Conservation (phyloP, 345 rosid species). For the Stellera chamaejasme region DNA sequence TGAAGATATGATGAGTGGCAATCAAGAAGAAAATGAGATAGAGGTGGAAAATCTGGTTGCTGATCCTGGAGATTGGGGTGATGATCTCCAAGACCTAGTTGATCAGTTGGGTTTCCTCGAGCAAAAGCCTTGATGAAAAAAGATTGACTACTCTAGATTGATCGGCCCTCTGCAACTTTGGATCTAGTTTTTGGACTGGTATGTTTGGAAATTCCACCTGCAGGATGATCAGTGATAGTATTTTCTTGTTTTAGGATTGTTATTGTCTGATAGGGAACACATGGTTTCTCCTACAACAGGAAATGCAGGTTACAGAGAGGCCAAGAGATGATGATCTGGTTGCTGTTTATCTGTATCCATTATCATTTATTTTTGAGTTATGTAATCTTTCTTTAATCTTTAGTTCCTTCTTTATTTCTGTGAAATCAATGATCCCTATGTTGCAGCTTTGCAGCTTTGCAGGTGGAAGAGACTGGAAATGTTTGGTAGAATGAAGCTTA, state of each 20-base stretch:
- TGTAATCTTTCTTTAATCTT: background rate
- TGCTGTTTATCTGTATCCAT: conserved; percentile 23
- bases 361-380: conserved; percentile 4
- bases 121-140: conserved; percentile 29
- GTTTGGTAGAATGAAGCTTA: too few relatives aligned
- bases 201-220: conserved; percentile 1
- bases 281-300: conserved; percentile 23
- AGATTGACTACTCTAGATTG: background rate
- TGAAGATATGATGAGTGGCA: conserved; percentile 28
- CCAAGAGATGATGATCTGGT: conserved; percentile 16
- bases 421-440: background rate
- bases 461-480: conserved; percentile 15
- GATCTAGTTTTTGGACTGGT: conserved; percentile 21
- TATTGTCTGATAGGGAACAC: conserved; percentile 4
- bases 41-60: conserved; percentile 48
- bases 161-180: conserved; percentile 23
- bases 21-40: conserved; percentile 31
- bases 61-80: conserved; percentile 44
- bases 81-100: conserved; percentile 46
- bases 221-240: too few relatives aligned
- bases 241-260: conserved; percentile 10
- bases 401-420: background rate
- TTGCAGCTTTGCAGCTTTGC: conserved; percentile 1
- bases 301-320: conserved; percentile 26
- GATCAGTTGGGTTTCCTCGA: conserved; percentile 64